Evolutionary conservation across 352 stramenopile species (phyloP).

Genomic region (Aphanomyces cochlioides): DNA sequence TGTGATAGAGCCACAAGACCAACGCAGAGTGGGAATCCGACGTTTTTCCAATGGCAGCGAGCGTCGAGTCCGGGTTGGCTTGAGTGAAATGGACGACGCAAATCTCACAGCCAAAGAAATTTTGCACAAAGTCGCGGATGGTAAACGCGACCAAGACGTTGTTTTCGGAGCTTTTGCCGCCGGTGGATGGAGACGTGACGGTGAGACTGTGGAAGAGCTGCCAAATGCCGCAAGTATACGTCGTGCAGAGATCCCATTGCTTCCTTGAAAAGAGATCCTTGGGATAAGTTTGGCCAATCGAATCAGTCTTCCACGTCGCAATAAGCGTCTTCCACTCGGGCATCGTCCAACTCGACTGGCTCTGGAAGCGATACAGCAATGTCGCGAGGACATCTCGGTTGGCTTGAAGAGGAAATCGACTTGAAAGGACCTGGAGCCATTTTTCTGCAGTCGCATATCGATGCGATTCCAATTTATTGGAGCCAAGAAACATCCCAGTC

Average conservation of each 20-base stretch:
- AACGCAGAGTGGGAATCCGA: slow-evolving; percentile 46
- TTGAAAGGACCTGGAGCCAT: slow-evolving; percentile 59
- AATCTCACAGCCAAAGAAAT: slow-evolving; percentile 82
- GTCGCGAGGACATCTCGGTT: slow-evolving; percentile 54
- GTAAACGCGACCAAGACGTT: slow-evolving; percentile 39
- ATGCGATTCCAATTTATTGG: slow-evolving; percentile 53
- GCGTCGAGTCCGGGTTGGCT: slow-evolving; percentile 43
- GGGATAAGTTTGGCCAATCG: slow-evolving; percentile 50
- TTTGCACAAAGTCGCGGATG: slow-evolving; percentile 66
- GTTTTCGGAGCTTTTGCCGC: slow-evolving; percentile 35
- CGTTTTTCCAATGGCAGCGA: slow-evolving; percentile 47
- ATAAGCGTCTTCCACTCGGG: slow-evolving; percentile 59
- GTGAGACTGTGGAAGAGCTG: slow-evolving; percentile 78
- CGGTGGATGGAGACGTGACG: slow-evolving; percentile 29
- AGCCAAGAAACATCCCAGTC: slow-evolving; percentile 68
- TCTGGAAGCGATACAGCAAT: slow-evolving; percentile 41
- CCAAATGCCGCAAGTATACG: slow-evolving; percentile 80
- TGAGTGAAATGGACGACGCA: slow-evolving; percentile 70
- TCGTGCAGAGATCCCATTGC: slow-evolving; percentile 54
- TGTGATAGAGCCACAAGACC: slow-evolving; percentile 70
- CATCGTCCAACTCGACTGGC: slow-evolving; percentile 47
- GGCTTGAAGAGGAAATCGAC: slow-evolving; percentile 58
- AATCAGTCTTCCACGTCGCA: slow-evolving; percentile 53
- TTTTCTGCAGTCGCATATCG: slow-evolving; percentile 56
- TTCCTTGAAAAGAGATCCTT: slow-evolving; percentile 48